Conservation (phyloP, 2,329 filamentous ascomycete genomes). For the Trichophyton simii region DNA sequence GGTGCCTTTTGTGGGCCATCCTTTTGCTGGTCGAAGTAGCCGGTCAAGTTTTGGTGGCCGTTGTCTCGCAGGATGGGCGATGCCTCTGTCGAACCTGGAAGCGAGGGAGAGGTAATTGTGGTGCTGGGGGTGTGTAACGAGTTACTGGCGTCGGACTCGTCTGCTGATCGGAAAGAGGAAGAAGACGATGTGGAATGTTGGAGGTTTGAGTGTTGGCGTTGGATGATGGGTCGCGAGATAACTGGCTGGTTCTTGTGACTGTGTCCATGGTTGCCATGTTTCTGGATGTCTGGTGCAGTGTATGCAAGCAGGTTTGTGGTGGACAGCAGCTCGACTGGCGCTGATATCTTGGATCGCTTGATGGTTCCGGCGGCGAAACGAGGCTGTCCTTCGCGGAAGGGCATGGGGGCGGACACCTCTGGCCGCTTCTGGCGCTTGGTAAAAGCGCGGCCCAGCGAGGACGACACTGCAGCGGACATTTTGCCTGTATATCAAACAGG, state of each 20-base stretch:
- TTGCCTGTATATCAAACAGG: neutral
- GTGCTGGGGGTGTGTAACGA: slow-evolving; percentile 41
- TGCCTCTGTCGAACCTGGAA: slow-evolving; percentile 28
- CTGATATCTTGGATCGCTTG: slow-evolving; percentile 55
- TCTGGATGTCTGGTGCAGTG: slow-evolving; percentile 71
- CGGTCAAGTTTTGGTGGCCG: slow-evolving; percentile 42
- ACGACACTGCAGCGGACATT: slow-evolving; percentile 22
- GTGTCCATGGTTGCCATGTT: slow-evolving; percentile 3
- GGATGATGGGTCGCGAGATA: slow-evolving; percentile 20
- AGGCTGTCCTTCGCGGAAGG: slow-evolving; percentile 33
- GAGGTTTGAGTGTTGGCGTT: slow-evolving; percentile 40
- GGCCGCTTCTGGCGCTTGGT: slow-evolving; percentile 37
- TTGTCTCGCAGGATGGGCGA: slow-evolving; percentile 23
- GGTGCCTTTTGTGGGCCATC: slow-evolving; percentile 22
- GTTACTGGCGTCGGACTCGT: slow-evolving; percentile 40
- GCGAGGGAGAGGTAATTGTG: slow-evolving; percentile 35
- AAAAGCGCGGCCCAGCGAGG: slow-evolving; percentile 33
- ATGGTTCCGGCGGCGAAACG: slow-evolving; percentile 35
- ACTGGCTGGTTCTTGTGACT: slow-evolving; percentile 13
- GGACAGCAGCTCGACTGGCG: slow-evolving; percentile 72
- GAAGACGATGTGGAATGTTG: slow-evolving; percentile 42
- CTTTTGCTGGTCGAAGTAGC: slow-evolving; percentile 54
- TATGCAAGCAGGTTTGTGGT: slow-evolving; percentile 95
- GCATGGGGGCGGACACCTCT: slow-evolving; percentile 34
- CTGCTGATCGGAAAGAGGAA: slow-evolving; percentile 47